Percentiles rank a stretch among this genome's conserved stretches.
Evolutionary conservation across 1,139 yeast genomes (phyloP).

Genomic region (Kodamaea fungicola): DNA sequence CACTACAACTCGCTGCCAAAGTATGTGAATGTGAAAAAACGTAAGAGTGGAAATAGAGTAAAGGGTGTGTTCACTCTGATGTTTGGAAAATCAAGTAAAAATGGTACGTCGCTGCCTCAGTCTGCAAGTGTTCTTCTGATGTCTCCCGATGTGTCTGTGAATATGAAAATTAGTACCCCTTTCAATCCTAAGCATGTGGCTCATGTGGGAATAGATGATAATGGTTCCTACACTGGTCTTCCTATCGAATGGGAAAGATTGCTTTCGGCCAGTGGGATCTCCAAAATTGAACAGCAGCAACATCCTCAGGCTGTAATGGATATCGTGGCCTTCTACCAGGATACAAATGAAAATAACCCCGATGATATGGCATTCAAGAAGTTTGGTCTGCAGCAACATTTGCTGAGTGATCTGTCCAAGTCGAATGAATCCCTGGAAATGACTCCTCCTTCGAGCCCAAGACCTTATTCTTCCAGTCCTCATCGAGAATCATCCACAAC

Average conservation of each 20-base stretch:
- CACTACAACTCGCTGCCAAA: constrained; percentile 10
- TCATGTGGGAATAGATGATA: constrained; percentile 88
- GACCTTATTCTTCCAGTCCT: constrained; percentile 12
- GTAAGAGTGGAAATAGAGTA: constrained; percentile 36
- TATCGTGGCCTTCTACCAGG: constrained; percentile 84
- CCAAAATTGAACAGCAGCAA: constrained; percentile 78
- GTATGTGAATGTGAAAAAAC: constrained; percentile 20
- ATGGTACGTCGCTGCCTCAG: constrained; percentile 4
- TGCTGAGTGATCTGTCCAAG: constrained; percentile 2
- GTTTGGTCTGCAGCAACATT: constrained; percentile 26
- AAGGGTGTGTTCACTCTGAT: constrained; percentile 41
- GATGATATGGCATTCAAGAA: constrained; percentile 76
- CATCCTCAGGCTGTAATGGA: constrained; percentile 95
- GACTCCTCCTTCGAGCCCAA: constrained; percentile 14
- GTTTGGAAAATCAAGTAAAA: constrained; percentile 33
- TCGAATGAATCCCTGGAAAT: constrained; percentile 9
- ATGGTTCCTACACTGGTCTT: constrained; percentile 85
- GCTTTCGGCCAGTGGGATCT: constrained; percentile 80
- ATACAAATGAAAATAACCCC: constrained; percentile 53
- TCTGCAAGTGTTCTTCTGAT: constrained; percentile 1
- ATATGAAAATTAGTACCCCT: constrained; percentile 79
- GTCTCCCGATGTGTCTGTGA: constrained; percentile 19
- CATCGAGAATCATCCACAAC: constrained; percentile 16
- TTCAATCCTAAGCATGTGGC: constrained; percentile 88
- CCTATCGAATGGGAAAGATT: constrained; percentile 91